A percentile compares a stretch with the other conserved stretches of the same genome.
These are phyloP conservation scores for Dactylonectria macrodidyma DNA, from an alignment of 2,329 filamentous ascomycete genomes.

Conservation along the genomic window DNA sequence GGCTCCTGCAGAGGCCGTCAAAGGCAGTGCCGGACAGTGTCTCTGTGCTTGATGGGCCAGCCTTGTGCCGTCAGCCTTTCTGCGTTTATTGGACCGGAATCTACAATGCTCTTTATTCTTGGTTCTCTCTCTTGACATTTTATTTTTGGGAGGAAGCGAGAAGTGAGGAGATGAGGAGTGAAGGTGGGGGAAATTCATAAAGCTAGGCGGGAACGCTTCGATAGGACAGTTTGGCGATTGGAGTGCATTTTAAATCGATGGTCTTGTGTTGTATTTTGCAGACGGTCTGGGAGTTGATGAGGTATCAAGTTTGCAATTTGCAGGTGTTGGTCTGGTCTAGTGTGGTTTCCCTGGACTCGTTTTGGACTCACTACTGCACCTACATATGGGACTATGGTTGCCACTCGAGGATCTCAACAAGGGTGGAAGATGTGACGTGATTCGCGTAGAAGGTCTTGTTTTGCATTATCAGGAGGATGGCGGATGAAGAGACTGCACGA, in stretches of 20 bases:
- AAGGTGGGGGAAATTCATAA: conserved; percentile 52
- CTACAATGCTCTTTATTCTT: conserved; percentile 49
- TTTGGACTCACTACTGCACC: too few relatives aligned
- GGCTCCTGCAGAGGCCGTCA: conserved; percentile 19
- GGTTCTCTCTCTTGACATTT: conserved; percentile 41
- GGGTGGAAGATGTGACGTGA: not conserved
- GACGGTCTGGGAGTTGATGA: conserved; percentile 34
- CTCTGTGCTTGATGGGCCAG: conserved; percentile 37
- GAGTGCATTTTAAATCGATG: conserved; percentile 63
- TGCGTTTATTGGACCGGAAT: conserved; percentile 40
- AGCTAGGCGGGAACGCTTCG: conserved; percentile 58
- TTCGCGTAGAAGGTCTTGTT: not conserved
- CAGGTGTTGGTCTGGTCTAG: not conserved
- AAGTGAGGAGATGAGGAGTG: conserved; percentile 26
- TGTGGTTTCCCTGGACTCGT: not conserved
- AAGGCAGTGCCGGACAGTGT: conserved; percentile 24
- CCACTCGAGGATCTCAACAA: not conserved
- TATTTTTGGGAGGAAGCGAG: conserved; percentile 15
- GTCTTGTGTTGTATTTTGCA: conserved; percentile 44
- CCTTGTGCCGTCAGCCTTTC: conserved; percentile 32
- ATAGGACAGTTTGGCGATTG: conserved; percentile 68
- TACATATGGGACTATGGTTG: not conserved
- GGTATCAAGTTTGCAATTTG: not conserved
- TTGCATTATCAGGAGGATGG: not conserved
- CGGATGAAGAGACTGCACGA: not conserved